phyloP scores from a whole-genome alignment of 108 stramenopile genomes.

The Cylindrotheca fusiformis region DNA sequence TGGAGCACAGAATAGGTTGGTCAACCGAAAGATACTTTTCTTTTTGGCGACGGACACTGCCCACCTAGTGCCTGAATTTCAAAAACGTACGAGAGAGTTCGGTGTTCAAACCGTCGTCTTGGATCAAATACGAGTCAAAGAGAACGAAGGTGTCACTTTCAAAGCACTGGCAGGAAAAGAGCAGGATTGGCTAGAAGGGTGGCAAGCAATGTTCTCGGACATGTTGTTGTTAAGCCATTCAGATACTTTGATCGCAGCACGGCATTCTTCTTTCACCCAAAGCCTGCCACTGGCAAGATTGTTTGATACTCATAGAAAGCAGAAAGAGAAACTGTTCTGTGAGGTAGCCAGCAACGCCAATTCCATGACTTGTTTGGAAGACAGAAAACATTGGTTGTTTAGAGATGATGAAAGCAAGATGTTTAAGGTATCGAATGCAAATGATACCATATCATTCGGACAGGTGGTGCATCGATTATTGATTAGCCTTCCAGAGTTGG shows the following conservation, averaged over 20 bases:
- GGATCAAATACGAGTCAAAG: slow-evolving; percentile 25
- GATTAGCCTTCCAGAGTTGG: slow-evolving; percentile 34
- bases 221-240: slow-evolving; percentile 38
- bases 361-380: slow-evolving; percentile 35
- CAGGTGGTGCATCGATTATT: slow-evolving; percentile 20
- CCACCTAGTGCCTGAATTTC: slow-evolving; percentile 29
- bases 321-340: slow-evolving; percentile 13
- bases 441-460: slow-evolving; percentile 3
- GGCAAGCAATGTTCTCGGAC: slow-evolving; percentile 42
- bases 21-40: slow-evolving; percentile 21
- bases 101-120: slow-evolving; percentile 16
- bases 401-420: slow-evolving; percentile 18
- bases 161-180: slow-evolving; percentile 18
- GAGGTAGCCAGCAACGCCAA: slow-evolving; percentile 36
- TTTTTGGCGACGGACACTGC: slow-evolving; percentile 53
- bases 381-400: slow-evolving; percentile 37
- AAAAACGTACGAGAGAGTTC: slow-evolving; percentile 17
- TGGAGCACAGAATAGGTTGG: background rate
- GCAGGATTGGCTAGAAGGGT: slow-evolving; percentile 30
- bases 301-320: slow-evolving; percentile 25
- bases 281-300: slow-evolving; percentile 41
- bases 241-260: slow-evolving; percentile 43
- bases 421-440: background rate
- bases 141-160: slow-evolving; percentile 37
- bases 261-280: slow-evolving; percentile 48